These are phyloP conservation scores for Alternaria consortialis DNA, from an alignment of 2,329 filamentous ascomycete genomes.

Conservation along the genomic window DNA sequence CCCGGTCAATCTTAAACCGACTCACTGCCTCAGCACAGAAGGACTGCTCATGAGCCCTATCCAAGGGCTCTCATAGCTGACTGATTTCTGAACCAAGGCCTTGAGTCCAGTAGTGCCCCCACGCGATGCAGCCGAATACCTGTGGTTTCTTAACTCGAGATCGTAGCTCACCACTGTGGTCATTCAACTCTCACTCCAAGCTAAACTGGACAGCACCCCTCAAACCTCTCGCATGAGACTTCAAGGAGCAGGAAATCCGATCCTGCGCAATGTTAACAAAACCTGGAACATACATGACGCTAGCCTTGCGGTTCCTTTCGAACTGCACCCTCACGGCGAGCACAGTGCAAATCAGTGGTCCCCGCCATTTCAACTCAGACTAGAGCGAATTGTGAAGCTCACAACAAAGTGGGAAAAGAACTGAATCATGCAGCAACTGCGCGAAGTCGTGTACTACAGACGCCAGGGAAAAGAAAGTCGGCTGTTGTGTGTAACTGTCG, in stretches of 20 bases:
- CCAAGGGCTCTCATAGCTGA: background rate
- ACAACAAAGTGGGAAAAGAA: background rate
- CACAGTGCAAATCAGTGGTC: background rate
- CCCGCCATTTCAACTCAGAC: background rate
- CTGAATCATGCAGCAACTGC: background rate
- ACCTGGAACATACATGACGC: background rate
- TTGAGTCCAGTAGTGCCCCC: too few species aligned
- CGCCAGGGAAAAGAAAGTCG: background rate
- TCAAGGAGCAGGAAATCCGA: background rate
- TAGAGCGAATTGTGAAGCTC: background rate
- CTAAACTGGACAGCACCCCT: background rate
- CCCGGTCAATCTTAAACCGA: background rate
- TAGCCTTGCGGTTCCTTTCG: background rate
- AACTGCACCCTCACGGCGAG: background rate
- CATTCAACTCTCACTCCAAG: background rate
- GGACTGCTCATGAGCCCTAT: background rate
- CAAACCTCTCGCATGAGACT: background rate
- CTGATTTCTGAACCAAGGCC: background rate
- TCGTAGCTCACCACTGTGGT: background rate
- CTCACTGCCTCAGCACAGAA: too few species aligned
- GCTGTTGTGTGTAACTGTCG: background rate
- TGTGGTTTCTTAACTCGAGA: background rate
- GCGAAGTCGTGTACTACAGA: background rate
- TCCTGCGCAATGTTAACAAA: background rate
- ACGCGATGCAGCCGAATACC: background rate